phyloP scores from a whole-genome alignment of 345 rosid species.

The Pugionium cornutum region DNA sequence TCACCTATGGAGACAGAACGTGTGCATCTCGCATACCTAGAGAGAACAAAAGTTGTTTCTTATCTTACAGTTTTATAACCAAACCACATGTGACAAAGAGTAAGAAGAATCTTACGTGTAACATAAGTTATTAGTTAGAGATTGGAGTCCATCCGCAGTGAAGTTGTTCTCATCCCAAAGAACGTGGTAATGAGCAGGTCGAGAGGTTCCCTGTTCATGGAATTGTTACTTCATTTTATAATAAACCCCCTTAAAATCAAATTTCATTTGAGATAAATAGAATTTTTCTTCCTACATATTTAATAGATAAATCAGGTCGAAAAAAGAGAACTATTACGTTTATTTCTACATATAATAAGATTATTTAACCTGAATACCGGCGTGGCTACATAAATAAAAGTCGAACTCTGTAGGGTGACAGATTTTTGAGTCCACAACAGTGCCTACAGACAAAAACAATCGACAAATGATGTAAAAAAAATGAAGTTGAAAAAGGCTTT shows the following conservation, averaged over 20 bases:
- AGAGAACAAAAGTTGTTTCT: neutral
- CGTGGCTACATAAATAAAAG: slow-evolving; percentile 82
- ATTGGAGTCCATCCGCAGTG: neutral
- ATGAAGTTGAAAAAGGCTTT: neutral
- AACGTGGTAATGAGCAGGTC: neutral
- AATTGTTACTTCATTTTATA: too few species aligned
- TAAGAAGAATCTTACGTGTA: neutral
- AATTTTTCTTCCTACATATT: too few species aligned
- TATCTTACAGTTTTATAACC: too few species aligned
- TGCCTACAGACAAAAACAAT: slow-evolving; percentile 47
- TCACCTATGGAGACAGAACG: slow-evolving; percentile 55
- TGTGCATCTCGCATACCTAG: slow-evolving; percentile 61
- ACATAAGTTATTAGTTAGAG: neutral
- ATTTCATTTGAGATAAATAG: too few species aligned
- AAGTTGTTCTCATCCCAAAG: neutral
- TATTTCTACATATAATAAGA: too few species aligned
- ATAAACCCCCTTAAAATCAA: too few species aligned
- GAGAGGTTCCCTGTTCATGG: too few species aligned
- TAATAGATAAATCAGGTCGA: too few species aligned
- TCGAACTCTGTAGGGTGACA: slow-evolving; percentile 77
- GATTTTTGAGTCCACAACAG: slow-evolving; percentile 72
- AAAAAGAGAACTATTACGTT: too few species aligned
- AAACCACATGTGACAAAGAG: too few species aligned
- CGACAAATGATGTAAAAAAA: neutral
- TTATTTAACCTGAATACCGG: slow-evolving; percentile 65